Conservation (phyloP, 2,329 filamentous ascomycete genomes). For the Stagonosporopsis cucurbitacearum region DNA sequence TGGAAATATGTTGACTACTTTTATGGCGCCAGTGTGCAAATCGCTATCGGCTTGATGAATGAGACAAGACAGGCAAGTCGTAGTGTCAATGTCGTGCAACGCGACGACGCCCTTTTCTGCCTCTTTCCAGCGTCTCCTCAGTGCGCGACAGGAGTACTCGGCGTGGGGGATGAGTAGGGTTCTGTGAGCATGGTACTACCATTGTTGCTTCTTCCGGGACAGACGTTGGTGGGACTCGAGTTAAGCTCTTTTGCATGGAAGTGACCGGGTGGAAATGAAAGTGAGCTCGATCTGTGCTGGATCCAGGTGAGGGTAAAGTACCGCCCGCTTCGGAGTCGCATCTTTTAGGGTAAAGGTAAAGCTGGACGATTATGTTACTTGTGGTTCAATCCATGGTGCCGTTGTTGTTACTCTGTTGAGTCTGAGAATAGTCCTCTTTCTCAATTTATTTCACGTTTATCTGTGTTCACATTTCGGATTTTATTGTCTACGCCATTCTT, state of each 20-base stretch:
- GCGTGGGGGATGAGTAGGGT: conserved; percentile 17
- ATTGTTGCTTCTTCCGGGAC: background rate
- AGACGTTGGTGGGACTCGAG: background rate
- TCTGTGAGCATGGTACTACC: conserved; percentile 18
- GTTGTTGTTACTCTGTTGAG: too few relatives aligned
- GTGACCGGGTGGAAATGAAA: background rate
- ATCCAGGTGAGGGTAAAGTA: background rate
- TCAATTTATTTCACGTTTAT: too few relatives aligned
- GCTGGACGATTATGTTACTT: background rate
- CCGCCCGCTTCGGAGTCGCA: too few relatives aligned
- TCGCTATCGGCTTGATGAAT: background rate
- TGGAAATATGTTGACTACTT: background rate
- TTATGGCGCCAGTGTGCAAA: background rate
- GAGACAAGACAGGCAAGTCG: background rate
- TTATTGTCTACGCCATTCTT: too few relatives aligned
- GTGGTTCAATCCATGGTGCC: background rate
- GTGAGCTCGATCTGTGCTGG: background rate
- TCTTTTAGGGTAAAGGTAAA: background rate
- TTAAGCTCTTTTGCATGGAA: background rate
- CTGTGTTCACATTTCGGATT: too few relatives aligned
- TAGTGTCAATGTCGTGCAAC: background rate
- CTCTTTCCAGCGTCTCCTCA: conserved; percentile 16
- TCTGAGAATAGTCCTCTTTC: too few relatives aligned
- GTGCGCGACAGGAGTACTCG: conserved; percentile 23
- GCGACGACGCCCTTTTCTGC: background rate